Evolutionary conservation across 192 early-diverging fungal genomes (phyloP).

Genomic region (Linnemannia hyalina): DNA sequence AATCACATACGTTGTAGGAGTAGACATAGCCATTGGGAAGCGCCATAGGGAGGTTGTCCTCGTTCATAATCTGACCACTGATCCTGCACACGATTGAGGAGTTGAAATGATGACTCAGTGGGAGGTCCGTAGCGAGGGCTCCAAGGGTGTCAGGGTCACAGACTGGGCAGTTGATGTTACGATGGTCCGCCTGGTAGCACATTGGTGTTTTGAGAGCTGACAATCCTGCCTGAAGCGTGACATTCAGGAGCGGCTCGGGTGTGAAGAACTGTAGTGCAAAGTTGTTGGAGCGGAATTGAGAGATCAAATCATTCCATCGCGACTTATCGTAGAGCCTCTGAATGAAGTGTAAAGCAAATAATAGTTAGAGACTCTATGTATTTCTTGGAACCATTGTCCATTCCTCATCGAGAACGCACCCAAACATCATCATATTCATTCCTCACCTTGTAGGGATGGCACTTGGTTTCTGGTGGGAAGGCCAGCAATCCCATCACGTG

Average conservation of each 20-base stretch:
- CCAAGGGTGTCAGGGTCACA: conserved; percentile 91
- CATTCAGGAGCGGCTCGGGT: conserved; percentile 83
- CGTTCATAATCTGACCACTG: conserved; percentile 94
- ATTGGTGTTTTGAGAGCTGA: conserved; percentile 93
- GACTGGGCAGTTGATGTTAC: conserved; percentile 96
- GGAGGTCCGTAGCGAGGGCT: conserved; percentile 84
- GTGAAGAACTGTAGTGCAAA: conserved; percentile 93
- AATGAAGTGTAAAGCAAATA: not conserved
- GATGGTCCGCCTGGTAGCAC: conserved; percentile 82
- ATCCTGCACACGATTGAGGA: conserved; percentile 95
- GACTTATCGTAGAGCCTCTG: conserved; percentile 75
- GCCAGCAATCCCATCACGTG: conserved; percentile 93
- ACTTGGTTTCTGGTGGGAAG: conserved; percentile 81
- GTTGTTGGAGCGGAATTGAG: conserved; percentile 88
- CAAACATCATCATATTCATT: not conserved
- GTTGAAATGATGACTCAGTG: conserved; percentile 95
- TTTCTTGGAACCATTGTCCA: not conserved
- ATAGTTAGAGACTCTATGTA: not conserved
- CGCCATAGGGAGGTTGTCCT: conserved; percentile 95
- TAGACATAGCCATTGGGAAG: conserved; percentile 98
- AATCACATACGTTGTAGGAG: conserved; percentile 75
- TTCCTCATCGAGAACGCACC: not conserved
- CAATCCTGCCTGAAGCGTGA: conserved; percentile 95
- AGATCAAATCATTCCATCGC: conserved; percentile 85
- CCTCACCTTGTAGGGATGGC: conserved; percentile 83